Evolutionary conservation across 345 rosid genomes (phyloP), one percentile per base, ranked within the genome.

Genomic region (Citrus reticulata): DNA sequence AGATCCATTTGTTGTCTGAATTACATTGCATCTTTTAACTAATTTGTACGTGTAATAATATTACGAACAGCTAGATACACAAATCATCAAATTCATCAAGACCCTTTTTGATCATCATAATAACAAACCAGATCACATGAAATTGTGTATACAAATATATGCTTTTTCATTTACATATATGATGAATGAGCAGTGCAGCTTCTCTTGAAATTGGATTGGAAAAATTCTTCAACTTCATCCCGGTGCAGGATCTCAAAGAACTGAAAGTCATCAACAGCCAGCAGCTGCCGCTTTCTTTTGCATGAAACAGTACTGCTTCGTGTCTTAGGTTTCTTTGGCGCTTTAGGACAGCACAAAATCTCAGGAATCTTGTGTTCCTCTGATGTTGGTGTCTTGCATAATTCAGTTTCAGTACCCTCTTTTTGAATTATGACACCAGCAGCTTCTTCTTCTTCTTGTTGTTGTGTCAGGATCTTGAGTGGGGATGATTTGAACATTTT

Each of bases 221-320:
- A 74, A 60, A 77, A 80, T 9, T 39, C 58, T 7, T 83, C 83
- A 1, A 80, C 64, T 59, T 82, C 84, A 4, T 71, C 80, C 4
- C 78, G 32, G 70, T 82, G 61, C 74, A 60, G 58, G 69, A 67
- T 83, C 78, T 85, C 78, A 59, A 82, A 82, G 80, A 85, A 85
- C 29, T 80, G 54, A 30, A 80, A 22, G 27, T 37, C 60, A 9
- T 61, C 60, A 6, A 51, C 74, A 46, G 51, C 51, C 16, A 11
- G 17, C 51, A 46, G 51, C 51, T 11, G 51, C 65, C 62, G 55
- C 71, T 78, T 75, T 46, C 80, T 78, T 30, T 78, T 80, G 70
- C 84, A 71, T 49, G 80, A 60, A 46, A 35, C 73, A 7, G 58
- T 30, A 19, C 58, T 30, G 6, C 58, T 54, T 39, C 35, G 68